phyloP scores from a whole-genome alignment of 331 rosid species.

The Saraca asoca region DNA sequence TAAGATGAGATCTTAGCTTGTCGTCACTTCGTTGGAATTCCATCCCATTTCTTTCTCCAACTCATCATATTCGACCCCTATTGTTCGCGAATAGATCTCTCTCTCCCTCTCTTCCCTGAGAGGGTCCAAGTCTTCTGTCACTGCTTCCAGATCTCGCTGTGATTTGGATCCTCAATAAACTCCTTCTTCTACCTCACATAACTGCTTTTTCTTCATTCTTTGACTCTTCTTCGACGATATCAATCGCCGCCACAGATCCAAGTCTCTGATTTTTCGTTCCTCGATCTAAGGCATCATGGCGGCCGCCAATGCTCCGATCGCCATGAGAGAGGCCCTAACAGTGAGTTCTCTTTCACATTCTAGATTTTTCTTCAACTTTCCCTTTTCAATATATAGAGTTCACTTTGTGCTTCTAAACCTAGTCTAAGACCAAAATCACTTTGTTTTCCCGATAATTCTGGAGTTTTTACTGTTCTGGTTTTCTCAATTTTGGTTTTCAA shows the following conservation, averaged over 20 bases:
- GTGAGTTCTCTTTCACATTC: conserved; percentile 47
- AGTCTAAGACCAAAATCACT: conserved; percentile 17
- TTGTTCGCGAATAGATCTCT: too few relatives aligned
- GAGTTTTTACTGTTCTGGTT: conserved; percentile 10
- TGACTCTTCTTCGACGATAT: conserved; percentile 31
- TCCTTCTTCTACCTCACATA: conserved; percentile 11
- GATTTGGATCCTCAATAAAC: conserved; percentile 52
- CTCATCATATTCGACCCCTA: conserved; percentile 30
- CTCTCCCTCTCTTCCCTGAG: conserved; percentile 24
- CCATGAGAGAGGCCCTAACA: conserved; percentile 95
- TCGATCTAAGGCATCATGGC: conserved; percentile 82
- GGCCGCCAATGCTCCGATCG: conserved; percentile 98
- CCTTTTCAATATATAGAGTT: conserved; percentile 19
- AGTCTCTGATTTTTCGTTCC: conserved; percentile 30
- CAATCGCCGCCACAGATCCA: conserved; percentile 52
- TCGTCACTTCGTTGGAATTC: conserved; percentile 36
- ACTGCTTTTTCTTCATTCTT: conserved; percentile 26
- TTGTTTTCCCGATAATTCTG: conserved; percentile 6
- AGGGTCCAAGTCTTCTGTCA: conserved; percentile 45
- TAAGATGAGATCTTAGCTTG: conserved; percentile 34
- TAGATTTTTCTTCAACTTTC: background rate
- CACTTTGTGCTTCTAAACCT: conserved; percentile 31
- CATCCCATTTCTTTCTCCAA: conserved; percentile 36
- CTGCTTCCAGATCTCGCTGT: conserved; percentile 64
- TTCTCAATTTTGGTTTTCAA: conserved; percentile 29